These are phyloP conservation scores for Arctium lappa DNA, from an alignment of 129 eudicot species.

Conservation along the genomic window DNA sequence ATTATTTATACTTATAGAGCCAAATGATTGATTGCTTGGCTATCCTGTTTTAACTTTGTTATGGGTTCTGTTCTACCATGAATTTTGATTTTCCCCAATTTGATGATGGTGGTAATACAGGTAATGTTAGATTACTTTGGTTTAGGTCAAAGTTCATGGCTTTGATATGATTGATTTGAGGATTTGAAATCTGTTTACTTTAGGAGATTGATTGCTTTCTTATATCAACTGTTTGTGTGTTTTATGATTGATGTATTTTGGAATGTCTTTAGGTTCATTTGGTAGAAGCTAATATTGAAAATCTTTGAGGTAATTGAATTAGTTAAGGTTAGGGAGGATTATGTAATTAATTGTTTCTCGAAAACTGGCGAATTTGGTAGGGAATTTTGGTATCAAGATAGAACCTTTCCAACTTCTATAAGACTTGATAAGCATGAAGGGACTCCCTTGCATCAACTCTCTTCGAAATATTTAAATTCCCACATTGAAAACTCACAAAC, in stretches of 20 bases:
- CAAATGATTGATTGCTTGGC: slow-evolving; percentile 30
- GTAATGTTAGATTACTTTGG: not conserved
- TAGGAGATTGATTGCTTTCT: not conserved
- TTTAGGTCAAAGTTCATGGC: not conserved
- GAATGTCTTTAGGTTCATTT: not conserved
- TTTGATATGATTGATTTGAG: not conserved
- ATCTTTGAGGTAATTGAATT: not conserved
- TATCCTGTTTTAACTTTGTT: not conserved
- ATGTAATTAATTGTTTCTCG: not conserved
- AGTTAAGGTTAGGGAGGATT: not conserved
- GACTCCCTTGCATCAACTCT: not conserved
- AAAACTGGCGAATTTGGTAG: not conserved
- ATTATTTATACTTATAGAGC: slow-evolving; percentile 4
- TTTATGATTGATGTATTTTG: not conserved
- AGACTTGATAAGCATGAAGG: too few species aligned
- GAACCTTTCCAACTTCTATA: not conserved
- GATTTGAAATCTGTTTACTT: not conserved
- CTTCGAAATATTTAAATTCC: not conserved
- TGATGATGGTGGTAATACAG: slow-evolving; percentile 9
- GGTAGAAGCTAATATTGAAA: not conserved
- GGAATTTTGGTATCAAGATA: not conserved
- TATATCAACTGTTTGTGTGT: not conserved
- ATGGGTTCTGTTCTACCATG: not conserved
- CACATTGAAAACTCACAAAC: not conserved
- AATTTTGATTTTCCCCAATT: slow-evolving; percentile 10